phyloP scores from a whole-genome alignment of 2,329 filamentous ascomycete species.

The Hypoxylon sp. region DNA sequence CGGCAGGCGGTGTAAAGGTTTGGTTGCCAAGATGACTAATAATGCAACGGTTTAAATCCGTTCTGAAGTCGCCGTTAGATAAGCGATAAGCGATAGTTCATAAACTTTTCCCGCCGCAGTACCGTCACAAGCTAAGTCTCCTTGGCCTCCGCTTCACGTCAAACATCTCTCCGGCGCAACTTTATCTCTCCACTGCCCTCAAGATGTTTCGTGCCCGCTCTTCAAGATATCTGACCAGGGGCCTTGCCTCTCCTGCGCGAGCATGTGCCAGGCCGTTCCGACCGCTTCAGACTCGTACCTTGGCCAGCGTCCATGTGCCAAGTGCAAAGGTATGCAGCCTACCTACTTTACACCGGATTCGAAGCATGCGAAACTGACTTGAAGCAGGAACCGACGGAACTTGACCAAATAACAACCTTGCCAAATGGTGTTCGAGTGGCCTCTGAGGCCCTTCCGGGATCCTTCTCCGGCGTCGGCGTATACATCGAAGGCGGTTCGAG shows the following conservation, averaged over 20 bases:
- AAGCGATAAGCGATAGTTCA: conserved; percentile 20
- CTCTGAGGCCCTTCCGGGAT: conserved; percentile 92
- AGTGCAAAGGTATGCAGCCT: conserved; percentile 40
- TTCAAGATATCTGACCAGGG: conserved; percentile 42
- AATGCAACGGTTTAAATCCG: background rate
- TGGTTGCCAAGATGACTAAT: conserved; percentile 9
- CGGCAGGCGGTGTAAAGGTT: conserved; percentile 18
- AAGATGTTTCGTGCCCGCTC: conserved; percentile 49
- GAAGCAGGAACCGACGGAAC: conserved; percentile 83
- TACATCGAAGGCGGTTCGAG: conserved; percentile 96
- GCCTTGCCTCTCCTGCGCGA: conserved; percentile 42
- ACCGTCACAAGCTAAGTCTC: conserved; percentile 43
- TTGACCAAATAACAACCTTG: conserved; percentile 88
- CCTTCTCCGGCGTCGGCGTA: conserved; percentile 94
- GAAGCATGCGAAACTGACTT: conserved; percentile 23
- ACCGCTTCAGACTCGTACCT: conserved; percentile 38
- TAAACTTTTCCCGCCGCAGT: conserved; percentile 42
- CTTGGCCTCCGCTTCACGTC: conserved; percentile 7
- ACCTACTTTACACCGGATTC: background rate
- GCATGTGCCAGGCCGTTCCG: conserved; percentile 34
- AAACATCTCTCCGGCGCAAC: conserved; percentile 3
- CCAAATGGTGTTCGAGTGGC: conserved; percentile 94
- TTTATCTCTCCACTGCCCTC: conserved; percentile 31
- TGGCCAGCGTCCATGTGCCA: conserved; percentile 47
- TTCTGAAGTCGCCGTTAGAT: conserved; percentile 10